phyloP scores from a whole-genome alignment of 306 rosid genomes.

The Rosa lucieae region DNA sequence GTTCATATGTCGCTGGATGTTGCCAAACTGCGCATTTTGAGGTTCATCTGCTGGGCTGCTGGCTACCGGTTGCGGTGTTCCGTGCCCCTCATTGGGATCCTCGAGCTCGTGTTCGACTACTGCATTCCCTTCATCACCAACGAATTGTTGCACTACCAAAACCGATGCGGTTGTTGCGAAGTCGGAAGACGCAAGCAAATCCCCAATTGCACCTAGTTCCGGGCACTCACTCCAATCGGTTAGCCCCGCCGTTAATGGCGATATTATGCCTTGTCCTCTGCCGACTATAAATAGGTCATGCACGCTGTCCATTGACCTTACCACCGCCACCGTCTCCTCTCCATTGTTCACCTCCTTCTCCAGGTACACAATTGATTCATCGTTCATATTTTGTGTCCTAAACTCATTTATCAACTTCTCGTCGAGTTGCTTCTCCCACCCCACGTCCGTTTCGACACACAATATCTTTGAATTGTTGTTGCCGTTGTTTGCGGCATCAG shows the following conservation, averaged over 20 bases:
- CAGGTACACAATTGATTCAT: slow-evolving; percentile 39
- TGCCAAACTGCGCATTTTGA: not conserved
- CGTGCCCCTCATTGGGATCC: not conserved
- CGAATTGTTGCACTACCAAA: slow-evolving; percentile 72
- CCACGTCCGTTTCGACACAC: slow-evolving; percentile 43
- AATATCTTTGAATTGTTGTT: slow-evolving; percentile 18
- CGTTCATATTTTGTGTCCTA: slow-evolving; percentile 15
- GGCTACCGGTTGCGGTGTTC: not conserved
- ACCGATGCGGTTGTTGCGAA: slow-evolving; percentile 83
- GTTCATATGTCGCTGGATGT: not conserved
- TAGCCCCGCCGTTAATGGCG: slow-evolving; percentile 82
- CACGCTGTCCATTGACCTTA: slow-evolving; percentile 58
- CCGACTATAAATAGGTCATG: slow-evolving; percentile 86
- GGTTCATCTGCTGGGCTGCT: not conserved
- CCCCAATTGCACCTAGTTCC: slow-evolving; percentile 88
- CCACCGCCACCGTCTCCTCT: slow-evolving; percentile 77
- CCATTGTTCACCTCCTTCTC: slow-evolving; percentile 77
- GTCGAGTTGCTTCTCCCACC: slow-evolving; percentile 54
- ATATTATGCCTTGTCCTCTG: slow-evolving; percentile 72
- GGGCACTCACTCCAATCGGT: slow-evolving; percentile 99
- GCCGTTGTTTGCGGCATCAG: too few species aligned
- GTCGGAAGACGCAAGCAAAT: slow-evolving; percentile 80
- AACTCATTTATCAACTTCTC: slow-evolving; percentile 55
- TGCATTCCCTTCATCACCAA: slow-evolving; percentile 31
- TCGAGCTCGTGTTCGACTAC: not conserved